phyloP scores from a whole-genome alignment of 352 stramenopile species.

The Pythium insidiosum region DNA sequence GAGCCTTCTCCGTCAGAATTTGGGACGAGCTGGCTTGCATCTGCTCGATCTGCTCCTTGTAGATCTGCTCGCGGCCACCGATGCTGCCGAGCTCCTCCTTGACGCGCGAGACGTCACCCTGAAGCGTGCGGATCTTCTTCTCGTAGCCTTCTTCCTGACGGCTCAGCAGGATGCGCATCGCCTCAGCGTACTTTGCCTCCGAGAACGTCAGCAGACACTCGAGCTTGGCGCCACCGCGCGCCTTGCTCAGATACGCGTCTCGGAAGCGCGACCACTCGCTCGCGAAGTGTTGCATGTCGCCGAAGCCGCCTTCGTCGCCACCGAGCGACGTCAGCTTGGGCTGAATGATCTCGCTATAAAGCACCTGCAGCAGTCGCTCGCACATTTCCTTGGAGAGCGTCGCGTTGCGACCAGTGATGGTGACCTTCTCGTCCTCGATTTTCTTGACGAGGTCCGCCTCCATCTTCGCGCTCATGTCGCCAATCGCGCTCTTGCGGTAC shows the following conservation, averaged over 20 bases:
- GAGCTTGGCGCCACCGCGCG: constrained; percentile 62
- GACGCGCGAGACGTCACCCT: constrained; percentile 64
- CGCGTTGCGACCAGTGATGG: constrained; percentile 32
- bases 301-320: constrained; percentile 46
- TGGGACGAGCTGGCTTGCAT: constrained; percentile 70
- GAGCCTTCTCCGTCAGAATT: constrained; percentile 68
- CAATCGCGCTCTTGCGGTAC: constrained; percentile 60
- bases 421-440: constrained; percentile 59
- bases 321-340: constrained; percentile 47
- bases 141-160: constrained; percentile 81
- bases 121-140: constrained; percentile 72
- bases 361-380: constrained; percentile 64
- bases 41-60: constrained; percentile 83
- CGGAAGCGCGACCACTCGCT: constrained; percentile 64
- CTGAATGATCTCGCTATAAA: constrained; percentile 78
- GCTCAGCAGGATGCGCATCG: constrained; percentile 75
- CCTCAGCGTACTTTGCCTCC: constrained; percentile 73
- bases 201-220: constrained; percentile 70
- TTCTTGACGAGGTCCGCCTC: constrained; percentile 57
- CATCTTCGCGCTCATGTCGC: constrained; percentile 54
- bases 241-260: constrained; percentile 64
- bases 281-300: constrained; percentile 77
- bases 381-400: constrained; percentile 70
- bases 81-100: constrained; percentile 80
- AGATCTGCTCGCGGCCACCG: constrained; percentile 73